Percentiles rank a stretch among this genome's conserved stretches.
phyloP scores from a whole-genome alignment of 768 basidiomycete species.

The Kwoniella dendrophila region DNA sequence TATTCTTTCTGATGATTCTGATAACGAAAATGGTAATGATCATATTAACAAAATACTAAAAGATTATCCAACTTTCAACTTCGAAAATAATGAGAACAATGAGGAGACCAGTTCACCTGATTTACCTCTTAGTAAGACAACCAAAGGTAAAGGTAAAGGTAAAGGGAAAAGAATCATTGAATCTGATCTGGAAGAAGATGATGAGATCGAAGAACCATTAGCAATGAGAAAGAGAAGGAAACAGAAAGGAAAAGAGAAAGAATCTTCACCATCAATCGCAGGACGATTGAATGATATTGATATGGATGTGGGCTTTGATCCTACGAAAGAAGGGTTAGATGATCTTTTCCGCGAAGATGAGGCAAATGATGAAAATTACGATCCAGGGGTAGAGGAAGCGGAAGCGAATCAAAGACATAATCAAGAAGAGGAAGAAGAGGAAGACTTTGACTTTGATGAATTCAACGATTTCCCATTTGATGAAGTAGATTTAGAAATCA shows the following conservation, averaged over 20 bases:
- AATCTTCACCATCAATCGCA: not conserved
- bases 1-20: conserved; percentile 15
- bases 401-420: not conserved
- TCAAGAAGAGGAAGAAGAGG: not conserved
- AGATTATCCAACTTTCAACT: too few species aligned
- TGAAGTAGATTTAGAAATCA: conserved; percentile 14
- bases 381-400: not conserved
- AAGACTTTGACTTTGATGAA: conserved; percentile 6
- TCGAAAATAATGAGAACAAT: too few species aligned
- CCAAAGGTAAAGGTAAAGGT: conserved; percentile 1
- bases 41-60: too few species aligned
- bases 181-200: conserved; percentile 17
- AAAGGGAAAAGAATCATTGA: conserved; percentile 4
- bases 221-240: not conserved
- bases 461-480: conserved; percentile 24
- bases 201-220: not conserved
- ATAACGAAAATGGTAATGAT: conserved; percentile 8
- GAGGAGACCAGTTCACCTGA: too few species aligned
- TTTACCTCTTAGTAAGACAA: too few species aligned
- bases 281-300: not conserved
- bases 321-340: not conserved
- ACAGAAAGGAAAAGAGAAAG: not conserved
- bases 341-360: not conserved
- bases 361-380: not conserved
- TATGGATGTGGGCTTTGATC: not conserved